Evolutionary conservation across 176 grass and related monocot species (phyloP), one percentile per base, ranked within the genome.

Genomic region (Oryza coarctata): DNA sequence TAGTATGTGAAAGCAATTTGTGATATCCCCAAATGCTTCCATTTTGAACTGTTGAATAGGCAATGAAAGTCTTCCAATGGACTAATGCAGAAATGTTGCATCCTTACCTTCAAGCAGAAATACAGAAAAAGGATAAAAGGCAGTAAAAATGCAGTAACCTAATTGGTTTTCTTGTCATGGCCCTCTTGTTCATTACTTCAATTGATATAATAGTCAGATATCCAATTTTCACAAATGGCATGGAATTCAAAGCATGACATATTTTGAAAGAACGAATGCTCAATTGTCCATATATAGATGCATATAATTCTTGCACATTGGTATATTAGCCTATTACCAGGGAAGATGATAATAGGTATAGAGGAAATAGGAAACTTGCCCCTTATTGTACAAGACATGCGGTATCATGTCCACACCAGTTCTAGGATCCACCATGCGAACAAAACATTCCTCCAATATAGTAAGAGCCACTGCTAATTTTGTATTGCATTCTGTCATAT

Each of bases 371-470:
- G 61, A 89, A 80, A 70, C 77, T 86, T 84, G 73, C 95, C 90
- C 86, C 87, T 94, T 86, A 76, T 86, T 98, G 87, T 98, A 98
- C 28, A 98, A 60, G 63, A 95, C 85, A 91, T 93, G 90, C 13
- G 92, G 95, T 89, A 98, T 93, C 84, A 98, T 92, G 84, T 95
- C 84, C 47, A 98, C 87, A 74, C 93, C 90, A 45, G 95, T 95
- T 78, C 90, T 84, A 80, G 86, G 90, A 88, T 98, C 95, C 40
- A 95, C 79, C 89, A 98, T 95, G 22, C 78, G 90, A 33, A 86
- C 80, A 86, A 98, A 98, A 75, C 95, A 98, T 86, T 98, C 95
- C 78, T 98, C 95, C 73, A 91, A 88, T 80, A 98, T 70, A 90
- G 86, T 95, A 68, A 94, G 85, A 81, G 90, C 90, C 76, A 98